phyloP scores from a whole-genome alignment of 129 eudicot species.

The Ambrosia artemisiifolia region DNA sequence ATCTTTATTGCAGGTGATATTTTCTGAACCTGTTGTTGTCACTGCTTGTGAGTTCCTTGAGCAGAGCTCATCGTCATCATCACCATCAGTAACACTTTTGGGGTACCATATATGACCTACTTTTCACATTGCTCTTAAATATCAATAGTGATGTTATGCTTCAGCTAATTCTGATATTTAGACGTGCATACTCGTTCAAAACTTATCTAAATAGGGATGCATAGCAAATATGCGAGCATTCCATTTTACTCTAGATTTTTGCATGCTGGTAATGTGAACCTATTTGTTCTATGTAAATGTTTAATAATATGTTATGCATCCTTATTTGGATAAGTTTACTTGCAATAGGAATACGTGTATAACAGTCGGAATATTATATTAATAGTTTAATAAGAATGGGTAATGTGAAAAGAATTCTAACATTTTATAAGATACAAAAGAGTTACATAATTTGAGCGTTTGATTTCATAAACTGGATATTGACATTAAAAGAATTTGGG shows the following conservation, averaged over 20 bases:
- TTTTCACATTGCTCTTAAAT: neutral
- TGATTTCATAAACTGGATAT: neutral
- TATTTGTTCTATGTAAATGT: neutral
- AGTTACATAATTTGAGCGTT: neutral
- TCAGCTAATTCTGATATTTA: slow-evolving; percentile 3
- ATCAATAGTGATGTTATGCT: slow-evolving; percentile 15
- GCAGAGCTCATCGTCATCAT: slow-evolving; percentile 78
- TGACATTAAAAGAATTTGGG: neutral
- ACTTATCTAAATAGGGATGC: neutral
- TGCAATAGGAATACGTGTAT: neutral
- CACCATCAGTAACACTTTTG: slow-evolving; percentile 66
- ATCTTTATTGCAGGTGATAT: slow-evolving; percentile 60
- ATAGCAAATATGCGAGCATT: neutral
- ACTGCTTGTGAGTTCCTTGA: slow-evolving; percentile 95
- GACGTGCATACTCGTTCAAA: neutral
- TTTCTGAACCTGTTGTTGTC: slow-evolving; percentile 88
- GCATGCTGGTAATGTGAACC: neutral
- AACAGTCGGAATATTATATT: neutral
- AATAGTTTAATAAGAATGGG: neutral
- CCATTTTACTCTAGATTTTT: neutral
- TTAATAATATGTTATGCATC: neutral
- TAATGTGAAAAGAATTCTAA: neutral
- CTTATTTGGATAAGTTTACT: neutral
- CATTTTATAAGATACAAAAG: neutral
- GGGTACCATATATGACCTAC: slow-evolving; percentile 48